Base-by-base conservation (phyloP, 345 rosid genomes). In the Populus davidiana region DNA sequence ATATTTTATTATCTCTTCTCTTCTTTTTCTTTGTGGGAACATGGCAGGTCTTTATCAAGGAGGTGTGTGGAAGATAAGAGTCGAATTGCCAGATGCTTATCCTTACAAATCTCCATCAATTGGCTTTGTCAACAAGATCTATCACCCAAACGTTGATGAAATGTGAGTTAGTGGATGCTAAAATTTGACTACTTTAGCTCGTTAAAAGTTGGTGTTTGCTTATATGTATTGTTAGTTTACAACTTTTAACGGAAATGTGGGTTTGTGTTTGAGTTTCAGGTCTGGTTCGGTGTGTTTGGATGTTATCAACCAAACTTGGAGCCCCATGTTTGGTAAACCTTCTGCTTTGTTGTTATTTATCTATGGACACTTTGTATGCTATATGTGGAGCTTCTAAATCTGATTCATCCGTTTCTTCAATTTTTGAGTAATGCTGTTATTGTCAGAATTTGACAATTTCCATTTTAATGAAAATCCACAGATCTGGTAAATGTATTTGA, bases 91-190 rank as follows among this genome's bases (percentile, higher is more conserved):
- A 12, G 98, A 94, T 89, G 98, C 98, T 86, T 96, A 96, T 90
- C 99, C 99, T 35, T 94, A 94, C 72, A 92, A 94, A 88, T 94
- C 99, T 80, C 99, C 99, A 43, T 96, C 99, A 35, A 85, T 96
- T 78, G 97, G 97, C 71, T 96, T 96, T 87, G 82, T 92, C 62
- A 94, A 93, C 83, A 96, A 92, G 83, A 94, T 96, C 67, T 94
- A 96, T 85, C 99, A 96, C 82, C 99, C 99, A 3, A 96, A 96
- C 83, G 97, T 96, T 41, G 99, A 96, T 88, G 99, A 96, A 85
- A 88, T 91, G 98, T 94, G 82, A 91, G 98, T 85, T 74, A 47
- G 16, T 79, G 35, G 52, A 49, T 72, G 38, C 69, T 38, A 49
- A 61, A 76, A 67, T 66, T 69, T 41, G 36, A 64, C 13, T 33